Conservation (phyloP, 192 early-diverging fungal genomes). For the Umbelopsis sp. region DNA sequence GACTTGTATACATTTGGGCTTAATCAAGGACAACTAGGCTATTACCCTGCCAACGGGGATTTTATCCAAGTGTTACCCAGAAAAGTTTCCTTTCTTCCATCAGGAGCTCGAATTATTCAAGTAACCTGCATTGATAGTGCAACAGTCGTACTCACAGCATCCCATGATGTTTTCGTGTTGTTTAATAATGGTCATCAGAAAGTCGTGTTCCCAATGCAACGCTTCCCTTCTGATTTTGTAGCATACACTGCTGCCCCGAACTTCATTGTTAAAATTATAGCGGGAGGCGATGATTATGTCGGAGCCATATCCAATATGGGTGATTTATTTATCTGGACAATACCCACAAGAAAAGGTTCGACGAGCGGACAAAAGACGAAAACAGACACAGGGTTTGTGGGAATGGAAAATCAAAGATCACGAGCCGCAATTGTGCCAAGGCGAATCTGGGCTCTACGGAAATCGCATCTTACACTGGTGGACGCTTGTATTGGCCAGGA, state of each 20-base stretch:
- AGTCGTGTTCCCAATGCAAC: slow-evolving; percentile 40
- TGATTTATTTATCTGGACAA: slow-evolving; percentile 64
- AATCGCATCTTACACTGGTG: slow-evolving; percentile 46
- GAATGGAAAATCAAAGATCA: background rate
- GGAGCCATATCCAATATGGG: slow-evolving; percentile 45
- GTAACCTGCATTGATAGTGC: slow-evolving; percentile 68
- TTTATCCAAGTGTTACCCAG: slow-evolving; percentile 56
- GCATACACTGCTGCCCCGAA: slow-evolving; percentile 20
- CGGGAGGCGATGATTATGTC: slow-evolving; percentile 30
- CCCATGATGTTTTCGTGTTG: slow-evolving; percentile 64
- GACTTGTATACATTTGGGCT: slow-evolving; percentile 69
- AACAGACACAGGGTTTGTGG: too few species aligned
- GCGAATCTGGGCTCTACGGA: slow-evolving; percentile 61
- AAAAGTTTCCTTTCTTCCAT: slow-evolving; percentile 63
- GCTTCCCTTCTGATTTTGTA: slow-evolving; percentile 42
- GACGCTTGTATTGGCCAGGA: slow-evolving; percentile 74
- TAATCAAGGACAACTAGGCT: slow-evolving; percentile 70
- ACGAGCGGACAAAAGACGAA: background rate
- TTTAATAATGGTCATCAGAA: slow-evolving; percentile 51
- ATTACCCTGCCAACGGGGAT: slow-evolving; percentile 32
- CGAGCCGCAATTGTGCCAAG: background rate
- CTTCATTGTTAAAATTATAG: slow-evolving; percentile 26
- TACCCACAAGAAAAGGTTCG: slow-evolving; percentile 35
- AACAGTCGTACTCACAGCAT: slow-evolving; percentile 61
- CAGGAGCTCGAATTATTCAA: slow-evolving; percentile 49